Base-by-base conservation (phyloP, 179 eudicot genomes). In the Patellifolia procumbens region DNA sequence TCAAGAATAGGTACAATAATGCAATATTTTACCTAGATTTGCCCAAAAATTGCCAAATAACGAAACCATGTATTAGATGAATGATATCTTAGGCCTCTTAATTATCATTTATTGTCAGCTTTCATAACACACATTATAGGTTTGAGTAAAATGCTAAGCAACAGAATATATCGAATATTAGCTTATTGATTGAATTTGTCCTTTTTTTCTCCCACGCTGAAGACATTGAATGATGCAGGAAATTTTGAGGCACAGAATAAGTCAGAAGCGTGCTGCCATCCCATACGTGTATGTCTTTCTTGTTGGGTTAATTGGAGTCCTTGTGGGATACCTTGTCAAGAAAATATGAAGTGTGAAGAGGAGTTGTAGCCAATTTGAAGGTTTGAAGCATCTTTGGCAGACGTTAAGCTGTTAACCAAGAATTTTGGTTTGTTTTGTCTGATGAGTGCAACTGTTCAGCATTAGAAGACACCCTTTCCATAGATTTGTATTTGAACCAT, bases 281-380 rank as follows among this genome's bases (percentile, higher is more conserved):
- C 85, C 92, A 0, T 78, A 85, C 60, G 67, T 88, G 65, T 88
- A 84, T 45, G 81, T 87, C n/a, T 28, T 87, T 72, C 58, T 91
- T 73, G 84, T 83, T 42, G 97, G 89, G 46, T 34, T 91, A 76
- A 43, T 91, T 37, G 89, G 97, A 64, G 53, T 89, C 67, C 72
- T 91, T 9, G 55, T 89, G 75, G 97, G 97, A 45, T 88, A 89
- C 74, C 76, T 89, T 72, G 20, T 88, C 42, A 91, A 84, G 87
- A 89, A 80, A 72, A 81, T 84, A 49, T 88, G 71, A 64, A 32
- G n/a, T 15, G 13, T 19, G 37, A 58, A 69, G 56, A 60, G 35
- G 7, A 28, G 26, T 19, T 35, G 0, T 46, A 26, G 22, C 20
- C 53, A 22, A 13, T 39, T 3, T 58, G 53, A 28, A 53, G 43